Percentiles rank a stretch among this genome's conserved stretches.
Conservation (phyloP, 257 asterid species). For the Echites panduratus region DNA sequence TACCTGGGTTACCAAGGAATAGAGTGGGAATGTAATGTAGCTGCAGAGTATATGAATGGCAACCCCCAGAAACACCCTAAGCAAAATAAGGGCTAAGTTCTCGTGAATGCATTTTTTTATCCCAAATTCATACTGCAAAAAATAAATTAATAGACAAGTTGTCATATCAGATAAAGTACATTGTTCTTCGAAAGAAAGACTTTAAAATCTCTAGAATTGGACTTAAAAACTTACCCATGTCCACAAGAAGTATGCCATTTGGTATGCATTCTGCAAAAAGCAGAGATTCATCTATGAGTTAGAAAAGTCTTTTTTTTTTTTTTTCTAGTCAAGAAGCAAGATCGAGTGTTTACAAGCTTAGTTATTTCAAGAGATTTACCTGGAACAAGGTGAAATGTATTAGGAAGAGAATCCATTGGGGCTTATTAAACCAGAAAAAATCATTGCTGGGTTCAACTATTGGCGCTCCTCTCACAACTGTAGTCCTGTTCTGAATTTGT, state of each 20-base stretch:
- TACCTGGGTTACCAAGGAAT: slow-evolving; percentile 62
- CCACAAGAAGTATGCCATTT: slow-evolving; percentile 70
- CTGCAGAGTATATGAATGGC: slow-evolving; percentile 55
- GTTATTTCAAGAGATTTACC: slow-evolving; percentile 19
- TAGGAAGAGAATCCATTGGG: slow-evolving; percentile 56
- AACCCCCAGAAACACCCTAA: slow-evolving; percentile 46
- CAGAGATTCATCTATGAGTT: too few species aligned
- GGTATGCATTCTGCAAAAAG: slow-evolving; percentile 59
- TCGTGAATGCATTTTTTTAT: slow-evolving; percentile 52
- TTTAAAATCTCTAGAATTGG: background rate
- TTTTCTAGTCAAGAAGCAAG: too few species aligned
- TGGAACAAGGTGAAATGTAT: slow-evolving; percentile 59
- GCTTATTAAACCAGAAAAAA: slow-evolving; percentile 61
- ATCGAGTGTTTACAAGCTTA: background rate
- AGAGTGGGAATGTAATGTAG: slow-evolving; percentile 66
- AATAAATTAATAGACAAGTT: background rate
- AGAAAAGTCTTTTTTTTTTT: too few species aligned
- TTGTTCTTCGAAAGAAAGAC: background rate
- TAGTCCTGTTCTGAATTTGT: slow-evolving; percentile 46
- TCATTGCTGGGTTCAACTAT: slow-evolving; percentile 54
- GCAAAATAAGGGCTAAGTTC: slow-evolving; percentile 30
- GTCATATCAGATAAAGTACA: background rate
- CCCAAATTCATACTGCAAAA: slow-evolving; percentile 61
- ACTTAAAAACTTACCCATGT: slow-evolving; percentile 41
- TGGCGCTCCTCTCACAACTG: slow-evolving; percentile 55